A percentile compares a stretch with the other conserved stretches of the same genome.
Evolutionary conservation across 257 asterid genomes (phyloP).

Genomic region (Solanum tarapatanum): DNA sequence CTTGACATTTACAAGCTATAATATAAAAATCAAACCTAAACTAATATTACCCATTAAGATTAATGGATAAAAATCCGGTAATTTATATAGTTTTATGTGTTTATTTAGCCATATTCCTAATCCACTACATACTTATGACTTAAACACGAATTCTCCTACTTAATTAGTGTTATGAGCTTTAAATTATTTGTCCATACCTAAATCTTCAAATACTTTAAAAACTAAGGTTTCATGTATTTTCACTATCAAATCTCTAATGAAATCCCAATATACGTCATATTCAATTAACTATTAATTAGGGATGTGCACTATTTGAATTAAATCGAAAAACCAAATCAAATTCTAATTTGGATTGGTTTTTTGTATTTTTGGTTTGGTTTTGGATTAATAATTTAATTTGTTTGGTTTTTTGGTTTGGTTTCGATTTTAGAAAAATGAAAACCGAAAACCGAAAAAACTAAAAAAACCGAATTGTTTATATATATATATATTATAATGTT

Average conservation of each 20-base stretch:
- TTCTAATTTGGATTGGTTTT: too few relatives aligned
- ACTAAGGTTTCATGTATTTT: background rate
- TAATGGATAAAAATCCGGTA: background rate
- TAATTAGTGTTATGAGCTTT: background rate
- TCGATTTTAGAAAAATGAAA: too few relatives aligned
- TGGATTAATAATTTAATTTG: too few relatives aligned
- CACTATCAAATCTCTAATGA: background rate
- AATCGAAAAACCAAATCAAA: too few relatives aligned
- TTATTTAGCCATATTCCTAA: background rate
- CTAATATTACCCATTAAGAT: background rate
- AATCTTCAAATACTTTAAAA: background rate
- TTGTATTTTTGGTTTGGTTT: too few relatives aligned
- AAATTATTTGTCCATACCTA: background rate
- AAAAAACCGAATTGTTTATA: too few relatives aligned
- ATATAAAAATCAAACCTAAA: background rate
- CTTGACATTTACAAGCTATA: background rate
- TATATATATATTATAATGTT: too few relatives aligned
- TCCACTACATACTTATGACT: background rate
- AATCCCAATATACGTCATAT: background rate
- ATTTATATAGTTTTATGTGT: background rate
- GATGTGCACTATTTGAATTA: too few relatives aligned
- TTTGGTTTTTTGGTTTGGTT: too few relatives aligned
- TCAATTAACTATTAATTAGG: background rate
- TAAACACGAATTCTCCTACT: background rate
- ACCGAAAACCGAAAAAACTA: too few relatives aligned